These are phyloP conservation scores for Volvox reticuliferus DNA, from an alignment of 139 green algal genomes.

Conservation along the genomic window DNA sequence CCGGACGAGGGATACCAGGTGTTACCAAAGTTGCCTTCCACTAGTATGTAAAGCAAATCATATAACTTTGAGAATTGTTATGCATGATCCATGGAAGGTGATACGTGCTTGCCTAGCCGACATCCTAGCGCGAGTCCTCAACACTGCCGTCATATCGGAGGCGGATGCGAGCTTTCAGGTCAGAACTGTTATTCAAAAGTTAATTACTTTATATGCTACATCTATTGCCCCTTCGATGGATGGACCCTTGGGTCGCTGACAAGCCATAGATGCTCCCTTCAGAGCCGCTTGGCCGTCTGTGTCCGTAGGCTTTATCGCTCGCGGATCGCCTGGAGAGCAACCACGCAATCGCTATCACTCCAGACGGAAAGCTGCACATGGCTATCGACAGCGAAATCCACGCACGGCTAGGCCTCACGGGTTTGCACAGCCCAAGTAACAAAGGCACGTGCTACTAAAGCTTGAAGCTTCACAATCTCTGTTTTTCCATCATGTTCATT, in stretches of 20 bases:
- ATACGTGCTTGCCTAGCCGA: conserved; percentile 25
- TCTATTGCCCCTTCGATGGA: not conserved
- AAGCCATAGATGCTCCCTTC: not conserved
- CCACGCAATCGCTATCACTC: conserved; percentile 29
- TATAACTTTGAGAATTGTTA: not conserved
- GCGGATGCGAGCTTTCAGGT: conserved; percentile 17
- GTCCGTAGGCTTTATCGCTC: conserved; percentile 15
- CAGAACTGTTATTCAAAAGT: not conserved
- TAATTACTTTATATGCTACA: too few species aligned
- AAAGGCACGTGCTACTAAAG: not conserved
- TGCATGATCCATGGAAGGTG: not conserved
- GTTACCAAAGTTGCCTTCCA: too few species aligned
- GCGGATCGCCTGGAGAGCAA: conserved; percentile 37
- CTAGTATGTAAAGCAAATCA: not conserved
- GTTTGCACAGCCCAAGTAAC: conserved; percentile 5
- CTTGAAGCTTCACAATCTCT: not conserved
- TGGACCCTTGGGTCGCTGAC: not conserved
- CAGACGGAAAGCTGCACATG: conserved; percentile 25
- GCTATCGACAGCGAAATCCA: conserved; percentile 8
- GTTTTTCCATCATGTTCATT: too few species aligned
- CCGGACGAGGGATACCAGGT: conserved; percentile 41
- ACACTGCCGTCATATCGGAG: not conserved
- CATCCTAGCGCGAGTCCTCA: conserved; percentile 15
- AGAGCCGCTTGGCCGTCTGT: not conserved
- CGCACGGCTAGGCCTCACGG: conserved; percentile 16